Evolutionary conservation across 2,329 filamentous ascomycete genomes (phyloP), one percentile per base, ranked within the genome.

Genomic region (Curvularia sp.): DNA sequence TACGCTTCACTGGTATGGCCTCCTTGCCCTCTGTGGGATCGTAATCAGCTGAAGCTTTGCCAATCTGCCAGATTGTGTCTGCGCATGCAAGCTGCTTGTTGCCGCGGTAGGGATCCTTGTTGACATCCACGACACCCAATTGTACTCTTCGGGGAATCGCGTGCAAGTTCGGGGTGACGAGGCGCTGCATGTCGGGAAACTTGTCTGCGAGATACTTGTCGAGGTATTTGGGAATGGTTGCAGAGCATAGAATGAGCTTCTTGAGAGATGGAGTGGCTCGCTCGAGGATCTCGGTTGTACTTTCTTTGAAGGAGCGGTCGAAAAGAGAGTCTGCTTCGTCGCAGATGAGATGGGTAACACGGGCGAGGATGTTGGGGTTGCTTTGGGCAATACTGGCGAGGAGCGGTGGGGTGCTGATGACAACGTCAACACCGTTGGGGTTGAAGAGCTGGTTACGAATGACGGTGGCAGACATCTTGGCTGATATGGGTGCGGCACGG

Each of bases 291-390:
- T 86, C 85, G 10, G 87, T 90, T 0, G 95, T 98, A 23, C 89
- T 88, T 1, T 92, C 89, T 3, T 90, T 86, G 80, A 99, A 99
- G 58, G 92, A 96, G 57, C 93, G 90, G 79, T 99, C 96, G 66
- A 99, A 86, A 9, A 99, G 86, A 3, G 93, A 97, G 78, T 99
- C 95, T 1, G 96, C 96, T 81, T 99, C 96, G 74, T 99, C 96
- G 48, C 97, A 84, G 58, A 99, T 85, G 10, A 99, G 84, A 74
- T 98, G 92, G 1, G 87, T 88, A 57, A 98, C 93, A 12, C 92
- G 89, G n/a, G 92, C 93, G 34, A 99, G 86, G 60, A 99, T 88
- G 70, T 97, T 94, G 10, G 95, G 95, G 65, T 97, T 93, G 19
- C 88, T 89, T 65, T 96, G 88, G 12, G 92, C 92, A 71, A 99